phyloP scores from a whole-genome alignment of 176 grass and related monocot species.

The Cocos nucifera region DNA sequence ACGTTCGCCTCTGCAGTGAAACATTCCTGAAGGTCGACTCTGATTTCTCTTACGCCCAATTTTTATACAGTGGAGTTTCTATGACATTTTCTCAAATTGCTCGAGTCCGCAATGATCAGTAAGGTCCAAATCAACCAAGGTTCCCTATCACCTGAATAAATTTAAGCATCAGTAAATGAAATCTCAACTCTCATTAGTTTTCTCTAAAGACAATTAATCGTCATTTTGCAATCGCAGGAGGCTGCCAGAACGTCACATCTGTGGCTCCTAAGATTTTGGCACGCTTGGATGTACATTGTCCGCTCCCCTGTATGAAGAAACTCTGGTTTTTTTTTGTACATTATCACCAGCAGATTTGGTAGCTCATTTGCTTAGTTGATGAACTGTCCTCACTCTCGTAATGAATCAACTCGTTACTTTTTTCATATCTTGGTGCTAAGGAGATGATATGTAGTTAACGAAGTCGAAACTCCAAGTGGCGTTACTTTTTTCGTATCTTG shows the following conservation, averaged over 20 bases:
- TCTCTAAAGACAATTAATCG: too few species aligned
- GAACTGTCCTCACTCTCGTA: too few species aligned
- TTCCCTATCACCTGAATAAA: too few species aligned
- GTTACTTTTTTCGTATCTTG: too few species aligned
- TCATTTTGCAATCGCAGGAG: slow-evolving; percentile 37
- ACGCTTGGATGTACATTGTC: slow-evolving; percentile 43
- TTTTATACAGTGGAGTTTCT: slow-evolving; percentile 24
- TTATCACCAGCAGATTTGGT: slow-evolving; percentile 25
- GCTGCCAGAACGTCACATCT: slow-evolving; percentile 35
- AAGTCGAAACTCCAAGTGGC: too few species aligned
- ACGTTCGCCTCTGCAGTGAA: slow-evolving; percentile 21
- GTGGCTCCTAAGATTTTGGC: slow-evolving; percentile 30
- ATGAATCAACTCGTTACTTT: too few species aligned
- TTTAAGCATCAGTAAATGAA: too few species aligned
- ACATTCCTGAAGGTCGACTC: slow-evolving; percentile 23
- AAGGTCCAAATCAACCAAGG: slow-evolving; percentile 24
- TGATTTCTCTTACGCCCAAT: slow-evolving; percentile 2
- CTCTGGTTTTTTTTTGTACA: slow-evolving; percentile 29
- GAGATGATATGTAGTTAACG: too few species aligned
- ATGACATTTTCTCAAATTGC: slow-evolving; percentile 22
- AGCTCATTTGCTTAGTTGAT: too few species aligned
- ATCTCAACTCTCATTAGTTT: too few species aligned
- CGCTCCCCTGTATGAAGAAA: slow-evolving; percentile 33
- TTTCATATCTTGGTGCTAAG: too few species aligned
- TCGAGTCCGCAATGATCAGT: slow-evolving; percentile 20